phyloP scores from a whole-genome alignment of 2,329 filamentous ascomycete species.

The Blastomyces percursus region DNA sequence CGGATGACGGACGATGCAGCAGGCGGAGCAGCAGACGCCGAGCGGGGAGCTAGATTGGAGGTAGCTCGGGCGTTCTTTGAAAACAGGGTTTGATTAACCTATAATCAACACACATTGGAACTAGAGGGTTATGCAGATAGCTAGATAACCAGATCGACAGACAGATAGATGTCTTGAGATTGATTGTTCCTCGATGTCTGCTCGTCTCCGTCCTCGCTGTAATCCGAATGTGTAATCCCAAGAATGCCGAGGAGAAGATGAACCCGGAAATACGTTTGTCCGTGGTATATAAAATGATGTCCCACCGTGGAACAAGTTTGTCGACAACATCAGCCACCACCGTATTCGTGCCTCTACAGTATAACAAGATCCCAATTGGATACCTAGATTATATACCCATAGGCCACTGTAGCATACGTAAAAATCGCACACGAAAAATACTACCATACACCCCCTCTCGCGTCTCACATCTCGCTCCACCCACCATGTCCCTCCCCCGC shows the following conservation, averaged over 20 bases:
- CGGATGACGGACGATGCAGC: background rate
- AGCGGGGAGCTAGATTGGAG: background rate
- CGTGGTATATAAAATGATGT: background rate
- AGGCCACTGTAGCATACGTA: background rate
- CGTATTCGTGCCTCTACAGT: no score
- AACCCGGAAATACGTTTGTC: background rate
- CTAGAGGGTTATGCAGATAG: no score
- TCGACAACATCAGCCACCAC: background rate
- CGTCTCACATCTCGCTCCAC: conserved; percentile 1
- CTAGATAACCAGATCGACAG: background rate
- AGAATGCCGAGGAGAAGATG: background rate
- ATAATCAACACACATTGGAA: background rate
- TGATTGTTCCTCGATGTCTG: background rate
- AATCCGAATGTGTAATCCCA: background rate
- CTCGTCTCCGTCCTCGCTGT: background rate
- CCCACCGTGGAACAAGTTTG: background rate
- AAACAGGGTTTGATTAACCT: background rate
- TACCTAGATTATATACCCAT: background rate
- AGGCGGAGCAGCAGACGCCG: background rate
- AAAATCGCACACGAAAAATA: background rate
- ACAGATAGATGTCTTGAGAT: background rate
- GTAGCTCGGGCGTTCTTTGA: background rate
- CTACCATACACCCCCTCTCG: background rate
- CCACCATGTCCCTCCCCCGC: conserved; percentile 34
- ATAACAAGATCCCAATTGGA: background rate